Base-by-base conservation (phyloP, 257 asterid genomes). In the Leptodermis oblonga region DNA sequence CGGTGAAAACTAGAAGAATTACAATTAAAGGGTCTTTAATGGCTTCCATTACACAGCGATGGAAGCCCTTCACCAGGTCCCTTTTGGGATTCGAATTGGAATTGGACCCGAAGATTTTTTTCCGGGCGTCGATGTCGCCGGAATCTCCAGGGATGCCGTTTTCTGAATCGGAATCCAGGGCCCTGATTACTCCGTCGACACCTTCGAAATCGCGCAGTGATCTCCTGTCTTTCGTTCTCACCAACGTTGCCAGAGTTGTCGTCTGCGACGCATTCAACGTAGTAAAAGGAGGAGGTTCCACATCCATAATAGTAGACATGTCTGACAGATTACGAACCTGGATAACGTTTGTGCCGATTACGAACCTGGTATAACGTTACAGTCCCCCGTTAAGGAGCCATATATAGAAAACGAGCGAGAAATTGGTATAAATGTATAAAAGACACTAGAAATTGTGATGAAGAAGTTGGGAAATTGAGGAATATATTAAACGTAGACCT, bases 201-300 rank as follows among this genome's bases (percentile, higher is more conserved):
- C 74, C 74, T 67, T 74, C 81, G 43, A 51, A 45, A 41, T 72
- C 74, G 1, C 63, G 67, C 3, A 77, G 74, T 74, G 36, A 67
- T 22, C 15, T 41, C 54, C 31, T 7, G n/a, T 76, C 71, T 68
- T 26, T 67, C 25, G 5, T 43, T 55, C 42, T 67, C 10, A 68
- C 74, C 0, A 72, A 69, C 46, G 41, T 65, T 6, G 51, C 48
- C 37, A 58, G 28, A 34, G 41, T 48, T 13, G n/a, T 56, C 26
- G 17, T 28, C 4, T 28, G 18, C 37, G 74, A 69, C 22, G 65
- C 37, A 11, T 74, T 68, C 4, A 67, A n/a, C 1, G 20, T 37
- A 7, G 74, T 37, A 45, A 74, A 74, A 33, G 65, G 70, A n/a
- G 73, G 36, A 15, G 42, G 70, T 64, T 45, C 49, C 13, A 65